Conservation (phyloP, 2,329 filamentous ascomycete species). For the Dothidotthia symphoricarpi region DNA sequence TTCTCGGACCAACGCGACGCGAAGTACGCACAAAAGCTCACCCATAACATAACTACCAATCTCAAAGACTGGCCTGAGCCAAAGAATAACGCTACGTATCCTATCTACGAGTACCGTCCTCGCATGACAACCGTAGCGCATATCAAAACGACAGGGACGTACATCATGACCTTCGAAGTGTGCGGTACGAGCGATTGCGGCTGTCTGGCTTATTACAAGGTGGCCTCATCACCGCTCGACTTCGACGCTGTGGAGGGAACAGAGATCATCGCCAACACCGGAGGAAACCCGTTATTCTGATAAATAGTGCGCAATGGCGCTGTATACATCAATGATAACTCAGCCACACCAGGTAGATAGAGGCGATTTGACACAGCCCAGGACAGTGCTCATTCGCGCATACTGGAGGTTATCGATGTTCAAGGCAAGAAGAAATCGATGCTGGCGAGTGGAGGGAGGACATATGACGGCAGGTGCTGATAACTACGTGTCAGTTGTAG, state of each 20-base stretch:
- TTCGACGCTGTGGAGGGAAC: constrained; percentile 2
- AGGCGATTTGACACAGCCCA: background rate
- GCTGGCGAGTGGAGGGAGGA: too few species aligned
- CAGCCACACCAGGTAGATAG: constrained; percentile 1
- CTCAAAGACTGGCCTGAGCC: constrained; percentile 4
- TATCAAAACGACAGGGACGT: constrained; percentile 9
- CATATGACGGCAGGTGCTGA: too few species aligned
- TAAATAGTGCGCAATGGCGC: constrained; percentile 5
- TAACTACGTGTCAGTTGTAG: too few species aligned
- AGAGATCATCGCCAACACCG: constrained; percentile 1
- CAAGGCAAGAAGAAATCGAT: too few species aligned
- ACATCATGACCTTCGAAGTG: constrained; percentile 6
- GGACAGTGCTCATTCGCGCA: constrained; percentile 4
- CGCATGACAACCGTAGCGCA: constrained; percentile 6
- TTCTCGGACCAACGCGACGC: constrained; percentile 7
- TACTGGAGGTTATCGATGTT: constrained; percentile 3
- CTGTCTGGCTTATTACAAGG: constrained; percentile 3
- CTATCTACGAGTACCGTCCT: constrained; percentile 5
- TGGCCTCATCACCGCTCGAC: constrained; percentile 1
- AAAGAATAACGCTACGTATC: constrained; percentile 3
- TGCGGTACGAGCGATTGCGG: background rate
- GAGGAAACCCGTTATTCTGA: constrained; percentile 3
- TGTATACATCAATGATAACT: constrained; percentile 2
- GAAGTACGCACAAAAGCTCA: constrained; percentile 4
- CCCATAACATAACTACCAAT: constrained; percentile 1